A percentile compares a stretch with the other conserved stretches of the same genome.
Evolutionary conservation across 202 grass and related monocot species (phyloP).

Genomic region (Dendrocalamus latiflorus): DNA sequence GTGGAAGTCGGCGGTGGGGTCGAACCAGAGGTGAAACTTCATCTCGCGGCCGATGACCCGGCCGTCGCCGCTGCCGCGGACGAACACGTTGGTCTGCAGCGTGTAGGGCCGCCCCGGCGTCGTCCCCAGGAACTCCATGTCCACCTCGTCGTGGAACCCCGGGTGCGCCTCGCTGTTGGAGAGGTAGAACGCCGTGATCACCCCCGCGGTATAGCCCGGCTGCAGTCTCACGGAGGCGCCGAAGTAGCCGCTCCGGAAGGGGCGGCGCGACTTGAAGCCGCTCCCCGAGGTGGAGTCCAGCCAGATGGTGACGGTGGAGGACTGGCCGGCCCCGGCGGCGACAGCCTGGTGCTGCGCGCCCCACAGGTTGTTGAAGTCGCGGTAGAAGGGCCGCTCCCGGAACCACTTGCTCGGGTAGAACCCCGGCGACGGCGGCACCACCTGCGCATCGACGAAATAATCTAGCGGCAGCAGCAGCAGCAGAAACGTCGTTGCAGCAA

Average conservation of each 20-base stretch:
- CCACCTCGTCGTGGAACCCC: conserved; percentile 61
- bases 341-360: conserved; percentile 47
- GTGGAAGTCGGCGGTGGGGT: conserved; percentile 56
- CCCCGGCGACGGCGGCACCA: conserved; percentile 31
- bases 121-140: conserved; percentile 65
- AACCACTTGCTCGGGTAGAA: conserved; percentile 45
- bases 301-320: conserved; percentile 41
- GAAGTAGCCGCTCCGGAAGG: conserved; percentile 53
- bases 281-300: conserved; percentile 52
- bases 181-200: conserved; percentile 66
- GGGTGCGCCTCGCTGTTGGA: conserved; percentile 62
- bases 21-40: conserved; percentile 76
- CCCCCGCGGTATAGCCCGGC: conserved; percentile 56
- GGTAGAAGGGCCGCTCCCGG: conserved; percentile 28
- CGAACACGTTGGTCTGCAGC: conserved; percentile 65
- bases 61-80: conserved; percentile 51
- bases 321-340: not conserved
- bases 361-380: conserved; percentile 51
- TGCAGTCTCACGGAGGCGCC: conserved; percentile 55
- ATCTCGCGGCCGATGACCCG: conserved; percentile 51
- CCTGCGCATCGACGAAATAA: not conserved
- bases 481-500: not conserved
- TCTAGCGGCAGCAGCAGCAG: not conserved
- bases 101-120: conserved; percentile 49
- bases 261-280: conserved; percentile 59